These are phyloP conservation scores for Coemansia sp. DNA, from an alignment of 192 early-diverging fungal species.

Conservation along the genomic window DNA sequence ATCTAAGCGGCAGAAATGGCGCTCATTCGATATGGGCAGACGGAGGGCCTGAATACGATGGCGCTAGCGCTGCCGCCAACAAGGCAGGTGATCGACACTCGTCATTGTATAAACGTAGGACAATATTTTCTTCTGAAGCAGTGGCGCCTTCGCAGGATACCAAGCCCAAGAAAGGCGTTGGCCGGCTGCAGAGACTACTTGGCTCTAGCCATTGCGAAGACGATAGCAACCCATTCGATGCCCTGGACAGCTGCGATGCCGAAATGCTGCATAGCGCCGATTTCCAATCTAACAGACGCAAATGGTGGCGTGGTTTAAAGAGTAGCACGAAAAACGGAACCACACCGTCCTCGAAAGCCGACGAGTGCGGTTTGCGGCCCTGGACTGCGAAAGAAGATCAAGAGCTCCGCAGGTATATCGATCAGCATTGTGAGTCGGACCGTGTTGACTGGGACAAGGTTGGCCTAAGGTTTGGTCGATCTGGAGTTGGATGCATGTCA, in stretches of 20 bases:
- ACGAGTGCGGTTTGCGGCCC: slow-evolving; percentile 8
- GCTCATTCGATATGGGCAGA: background rate
- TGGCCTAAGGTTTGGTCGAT: slow-evolving; percentile 13
- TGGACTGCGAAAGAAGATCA: slow-evolving; percentile 22
- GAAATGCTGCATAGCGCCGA: background rate
- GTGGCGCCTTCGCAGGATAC: background rate
- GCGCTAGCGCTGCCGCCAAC: background rate
- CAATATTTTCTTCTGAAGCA: background rate
- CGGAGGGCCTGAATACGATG: background rate
- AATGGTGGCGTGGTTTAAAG: background rate
- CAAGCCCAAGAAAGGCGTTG: background rate
- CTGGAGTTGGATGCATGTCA: slow-evolving; percentile 30
- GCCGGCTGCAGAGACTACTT: background rate
- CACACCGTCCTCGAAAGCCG: background rate
- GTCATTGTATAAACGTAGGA: background rate
- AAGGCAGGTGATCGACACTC: background rate
- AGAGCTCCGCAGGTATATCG: slow-evolving; percentile 6
- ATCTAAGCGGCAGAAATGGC: background rate
- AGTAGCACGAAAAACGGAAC: background rate
- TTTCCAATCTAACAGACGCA: background rate
- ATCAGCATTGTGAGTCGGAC: background rate
- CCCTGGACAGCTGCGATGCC: background rate
- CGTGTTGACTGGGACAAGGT: slow-evolving; percentile 14
- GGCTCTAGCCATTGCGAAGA: background rate
- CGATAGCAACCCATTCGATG: background rate